Evolutionary conservation across 805 yeast species (phyloP).

Genomic region (Monosporozyma servazzii): DNA sequence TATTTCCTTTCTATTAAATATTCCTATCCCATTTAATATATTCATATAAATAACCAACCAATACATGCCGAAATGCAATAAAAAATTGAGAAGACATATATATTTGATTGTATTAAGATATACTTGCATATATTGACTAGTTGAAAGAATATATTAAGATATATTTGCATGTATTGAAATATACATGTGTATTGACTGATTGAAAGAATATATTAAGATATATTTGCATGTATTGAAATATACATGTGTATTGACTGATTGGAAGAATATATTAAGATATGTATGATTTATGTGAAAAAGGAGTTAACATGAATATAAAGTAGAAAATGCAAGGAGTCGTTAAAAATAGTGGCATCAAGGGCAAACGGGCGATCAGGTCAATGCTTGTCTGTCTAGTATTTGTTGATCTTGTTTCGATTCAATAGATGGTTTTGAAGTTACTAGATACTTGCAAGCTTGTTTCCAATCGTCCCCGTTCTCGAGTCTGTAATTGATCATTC

Average conservation of each 20-base stretch:
- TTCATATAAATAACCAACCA: neutral
- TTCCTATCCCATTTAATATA: neutral
- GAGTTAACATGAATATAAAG: neutral
- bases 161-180: too few species aligned
- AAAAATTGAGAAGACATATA: too few species aligned
- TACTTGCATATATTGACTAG: too few species aligned
- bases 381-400: neutral
- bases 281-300: neutral
- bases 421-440: conserved; percentile 13
- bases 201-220: too few species aligned
- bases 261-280: neutral
- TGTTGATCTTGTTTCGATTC: neutral
- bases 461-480: conserved; percentile 50
- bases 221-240: too few species aligned
- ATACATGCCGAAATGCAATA: too few species aligned
- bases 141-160: too few species aligned
- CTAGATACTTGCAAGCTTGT: conserved; percentile 51
- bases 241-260: too few species aligned
- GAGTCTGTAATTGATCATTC: conserved; percentile 62
- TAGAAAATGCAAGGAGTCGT: neutral
- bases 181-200: too few species aligned
- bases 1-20: too few species aligned
- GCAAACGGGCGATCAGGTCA: neutral
- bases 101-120: too few species aligned
- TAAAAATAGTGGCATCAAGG: too few species aligned